A percentile compares a stretch with the other conserved stretches of the same genome.
Conservation (phyloP, 2,329 filamentous ascomycete genomes). For the Sporothrix inflata region DNA sequence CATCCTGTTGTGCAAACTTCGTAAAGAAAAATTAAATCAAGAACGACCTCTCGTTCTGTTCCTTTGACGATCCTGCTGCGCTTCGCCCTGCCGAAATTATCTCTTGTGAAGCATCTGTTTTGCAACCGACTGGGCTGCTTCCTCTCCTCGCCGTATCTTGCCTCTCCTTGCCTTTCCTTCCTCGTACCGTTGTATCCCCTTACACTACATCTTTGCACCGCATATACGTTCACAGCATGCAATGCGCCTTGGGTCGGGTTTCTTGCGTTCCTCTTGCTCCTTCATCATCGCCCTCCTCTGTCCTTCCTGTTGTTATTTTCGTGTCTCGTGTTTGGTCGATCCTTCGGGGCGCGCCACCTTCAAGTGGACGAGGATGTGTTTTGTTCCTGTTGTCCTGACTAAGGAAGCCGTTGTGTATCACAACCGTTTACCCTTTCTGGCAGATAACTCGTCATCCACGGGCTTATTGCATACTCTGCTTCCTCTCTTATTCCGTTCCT, state of each 20-base stretch:
- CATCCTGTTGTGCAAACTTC: not conserved
- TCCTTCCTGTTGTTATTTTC: not conserved
- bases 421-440: not conserved
- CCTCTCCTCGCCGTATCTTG: not conserved
- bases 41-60: not conserved
- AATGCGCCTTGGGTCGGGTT: constrained; percentile 10
- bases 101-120: not conserved
- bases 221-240: constrained; percentile 13
- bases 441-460: no score
- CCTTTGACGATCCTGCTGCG: not conserved
- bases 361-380: not conserved
- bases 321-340: not conserved
- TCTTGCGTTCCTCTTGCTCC: not conserved
- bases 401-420: not conserved
- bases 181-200: not conserved
- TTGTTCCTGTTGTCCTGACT: not conserved
- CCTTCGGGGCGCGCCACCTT: not conserved
- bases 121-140: not conserved
- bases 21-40: not conserved
- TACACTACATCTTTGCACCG: not conserved
- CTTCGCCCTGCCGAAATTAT: not conserved
- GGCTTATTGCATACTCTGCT: not conserved
- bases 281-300: not conserved
- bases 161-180: not conserved
- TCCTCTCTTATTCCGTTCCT: no score